Conservation (phyloP, 305 asterid genomes). For the Fraxinus platypoda region DNA sequence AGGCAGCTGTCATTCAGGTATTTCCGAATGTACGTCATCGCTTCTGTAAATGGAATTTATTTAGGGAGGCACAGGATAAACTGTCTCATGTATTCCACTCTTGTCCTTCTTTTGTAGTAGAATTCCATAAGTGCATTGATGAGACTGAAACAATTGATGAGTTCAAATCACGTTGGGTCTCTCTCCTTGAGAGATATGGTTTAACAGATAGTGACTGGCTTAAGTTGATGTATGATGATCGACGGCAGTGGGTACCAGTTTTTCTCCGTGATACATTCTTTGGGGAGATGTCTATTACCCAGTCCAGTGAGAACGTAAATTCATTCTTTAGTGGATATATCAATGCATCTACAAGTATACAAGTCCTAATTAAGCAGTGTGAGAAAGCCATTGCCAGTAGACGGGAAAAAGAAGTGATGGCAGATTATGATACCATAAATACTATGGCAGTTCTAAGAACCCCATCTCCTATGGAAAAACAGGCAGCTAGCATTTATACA, state of each 20-base stretch:
- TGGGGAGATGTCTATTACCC: slow-evolving; percentile 59
- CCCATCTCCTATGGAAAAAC: slow-evolving; percentile 79
- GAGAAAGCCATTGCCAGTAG: slow-evolving; percentile 66
- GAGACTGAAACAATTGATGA: slow-evolving; percentile 51
- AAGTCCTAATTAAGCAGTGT: slow-evolving; percentile 49
- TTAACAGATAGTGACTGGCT: slow-evolving; percentile 57
- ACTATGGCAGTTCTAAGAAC: slow-evolving; percentile 50
- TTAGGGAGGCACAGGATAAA: slow-evolving; percentile 63
- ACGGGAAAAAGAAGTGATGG: slow-evolving; percentile 69
- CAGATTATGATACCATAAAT: slow-evolving; percentile 60
- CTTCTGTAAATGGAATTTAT: slow-evolving; percentile 68
- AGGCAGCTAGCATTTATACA: slow-evolving; percentile 57
- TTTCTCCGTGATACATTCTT: slow-evolving; percentile 61
- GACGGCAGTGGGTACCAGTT: slow-evolving; percentile 62
- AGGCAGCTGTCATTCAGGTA: slow-evolving; percentile 50
- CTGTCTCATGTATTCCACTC: slow-evolving; percentile 49
- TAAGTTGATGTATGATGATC: slow-evolving; percentile 43
- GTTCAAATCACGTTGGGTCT: slow-evolving; percentile 60
- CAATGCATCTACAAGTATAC: slow-evolving; percentile 54
- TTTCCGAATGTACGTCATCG: slow-evolving; percentile 56
- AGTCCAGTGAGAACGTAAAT: slow-evolving; percentile 49
- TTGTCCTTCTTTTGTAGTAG: slow-evolving; percentile 53
- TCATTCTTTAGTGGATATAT: slow-evolving; percentile 69
- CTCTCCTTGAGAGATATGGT: slow-evolving; percentile 48
- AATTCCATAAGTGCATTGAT: slow-evolving; percentile 57